Evolutionary conservation across 352 stramenopile species (phyloP).

Genomic region (Pythium scleroteichum): DNA sequence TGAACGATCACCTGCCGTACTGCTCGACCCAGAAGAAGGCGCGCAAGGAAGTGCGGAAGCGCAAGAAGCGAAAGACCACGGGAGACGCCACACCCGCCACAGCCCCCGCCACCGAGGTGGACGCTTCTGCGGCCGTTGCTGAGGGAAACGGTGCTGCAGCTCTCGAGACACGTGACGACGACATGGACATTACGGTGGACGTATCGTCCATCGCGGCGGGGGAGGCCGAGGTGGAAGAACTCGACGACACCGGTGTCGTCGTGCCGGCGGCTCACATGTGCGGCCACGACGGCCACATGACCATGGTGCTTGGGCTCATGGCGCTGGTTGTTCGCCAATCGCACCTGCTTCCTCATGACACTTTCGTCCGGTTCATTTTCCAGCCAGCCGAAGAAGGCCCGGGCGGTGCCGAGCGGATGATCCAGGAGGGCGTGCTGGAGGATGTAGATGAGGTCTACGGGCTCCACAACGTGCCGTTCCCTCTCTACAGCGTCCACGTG

Average conservation of each 20-base stretch:
- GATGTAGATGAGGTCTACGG: slow-evolving; percentile 92
- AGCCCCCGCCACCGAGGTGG: not conserved
- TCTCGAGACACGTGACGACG: slow-evolving; percentile 7
- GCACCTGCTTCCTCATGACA: slow-evolving; percentile 67
- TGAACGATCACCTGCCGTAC: slow-evolving; percentile 79
- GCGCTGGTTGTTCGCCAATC: slow-evolving; percentile 70
- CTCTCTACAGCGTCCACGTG: slow-evolving; percentile 88
- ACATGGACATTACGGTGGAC: slow-evolving; percentile 23
- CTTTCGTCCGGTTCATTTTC: slow-evolving; percentile 93
- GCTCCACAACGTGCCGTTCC: slow-evolving; percentile 90
- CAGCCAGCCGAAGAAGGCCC: slow-evolving; percentile 95
- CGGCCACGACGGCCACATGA: slow-evolving; percentile 96
- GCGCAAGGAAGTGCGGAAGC: slow-evolving; percentile 51
- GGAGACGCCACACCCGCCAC: not conserved
- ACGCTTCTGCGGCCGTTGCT: not conserved
- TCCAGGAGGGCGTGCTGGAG: slow-evolving; percentile 89
- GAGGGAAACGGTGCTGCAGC: slow-evolving; percentile 2
- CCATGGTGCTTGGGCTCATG: slow-evolving; percentile 92
- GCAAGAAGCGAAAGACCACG: slow-evolving; percentile 64
- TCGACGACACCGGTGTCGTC: slow-evolving; percentile 23
- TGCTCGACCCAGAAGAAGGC: slow-evolving; percentile 71
- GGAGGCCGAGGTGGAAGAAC: slow-evolving; percentile 42
- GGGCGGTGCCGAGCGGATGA: slow-evolving; percentile 92
- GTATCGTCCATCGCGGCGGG: slow-evolving; percentile 31
- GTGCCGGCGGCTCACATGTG: slow-evolving; percentile 89